These are phyloP conservation scores for Beauveria sp. DNA, from an alignment of 2,329 filamentous ascomycete species.

Conservation along the genomic window DNA sequence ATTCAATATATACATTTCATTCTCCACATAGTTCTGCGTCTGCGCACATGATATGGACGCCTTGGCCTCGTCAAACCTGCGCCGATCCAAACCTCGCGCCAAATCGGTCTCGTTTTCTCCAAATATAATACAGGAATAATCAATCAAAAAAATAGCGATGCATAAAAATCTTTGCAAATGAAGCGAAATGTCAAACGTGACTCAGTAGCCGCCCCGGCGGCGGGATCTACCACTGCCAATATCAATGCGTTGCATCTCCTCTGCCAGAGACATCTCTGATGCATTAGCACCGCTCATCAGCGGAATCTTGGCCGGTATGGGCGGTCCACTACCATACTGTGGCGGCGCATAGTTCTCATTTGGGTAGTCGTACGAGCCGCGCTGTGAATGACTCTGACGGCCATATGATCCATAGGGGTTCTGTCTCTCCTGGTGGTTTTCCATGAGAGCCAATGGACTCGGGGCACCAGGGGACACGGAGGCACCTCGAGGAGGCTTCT, in stretches of 20 bases:
- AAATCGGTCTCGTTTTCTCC: conserved; percentile 2
- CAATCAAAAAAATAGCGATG: not conserved
- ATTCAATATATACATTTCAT: not conserved
- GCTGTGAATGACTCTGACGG: conserved; percentile 27
- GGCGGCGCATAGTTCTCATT: conserved; percentile 43
- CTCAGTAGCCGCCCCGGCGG: conserved; percentile 38
- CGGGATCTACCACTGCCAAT: conserved; percentile 53
- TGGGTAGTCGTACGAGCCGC: conserved; percentile 45
- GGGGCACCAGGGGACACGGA: conserved; percentile 31
- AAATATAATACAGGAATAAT: conserved; percentile 11
- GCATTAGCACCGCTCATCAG: conserved; percentile 41
- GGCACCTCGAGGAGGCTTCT: conserved; percentile 45
- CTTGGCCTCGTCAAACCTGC: not conserved
- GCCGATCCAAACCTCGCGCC: not conserved
- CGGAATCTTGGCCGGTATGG: conserved; percentile 65
- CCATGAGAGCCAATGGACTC: conserved; percentile 46
- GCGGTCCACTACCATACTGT: conserved; percentile 37
- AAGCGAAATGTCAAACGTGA: not conserved
- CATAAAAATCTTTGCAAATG: not conserved
- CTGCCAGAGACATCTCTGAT: conserved; percentile 51
- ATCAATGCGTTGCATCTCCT: conserved; percentile 64
- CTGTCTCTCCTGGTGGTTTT: conserved; percentile 41
- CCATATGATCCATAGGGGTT: conserved; percentile 24
- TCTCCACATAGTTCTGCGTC: not conserved
- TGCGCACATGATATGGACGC: not conserved